Evolutionary conservation across 768 basidiomycete genomes (phyloP).

Genomic region (Rhodotorula sphaerocarpa): DNA sequence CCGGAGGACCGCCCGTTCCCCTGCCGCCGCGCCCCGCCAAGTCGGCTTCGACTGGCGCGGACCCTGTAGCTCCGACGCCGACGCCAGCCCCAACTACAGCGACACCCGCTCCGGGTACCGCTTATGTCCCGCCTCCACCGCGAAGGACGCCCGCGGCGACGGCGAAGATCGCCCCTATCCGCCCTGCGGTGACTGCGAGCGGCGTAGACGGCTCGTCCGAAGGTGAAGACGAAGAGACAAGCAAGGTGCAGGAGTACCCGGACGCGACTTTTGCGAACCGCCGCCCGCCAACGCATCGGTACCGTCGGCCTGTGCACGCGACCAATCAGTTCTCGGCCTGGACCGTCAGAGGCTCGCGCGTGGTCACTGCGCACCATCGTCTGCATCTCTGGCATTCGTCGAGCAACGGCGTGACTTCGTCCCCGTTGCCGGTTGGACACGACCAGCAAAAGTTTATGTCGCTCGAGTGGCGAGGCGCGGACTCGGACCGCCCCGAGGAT

Average conservation of each 20-base stretch:
- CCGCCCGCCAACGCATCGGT: conserved; percentile 43
- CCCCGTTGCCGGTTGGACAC: conserved; percentile 58
- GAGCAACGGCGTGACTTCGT: conserved; percentile 31
- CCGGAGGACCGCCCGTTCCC: background rate
- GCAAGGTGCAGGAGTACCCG: conserved; percentile 44
- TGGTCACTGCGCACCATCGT: conserved; percentile 42
- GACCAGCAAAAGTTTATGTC: conserved; percentile 67
- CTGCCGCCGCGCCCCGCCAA: background rate
- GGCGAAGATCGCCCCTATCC: conserved; percentile 6
- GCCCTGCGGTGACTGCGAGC: background rate
- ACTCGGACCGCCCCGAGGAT: conserved; percentile 3
- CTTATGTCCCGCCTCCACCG: conserved; percentile 31
- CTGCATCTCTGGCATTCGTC: conserved; percentile 43
- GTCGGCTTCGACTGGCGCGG: background rate
- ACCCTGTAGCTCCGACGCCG: too few relatives aligned
- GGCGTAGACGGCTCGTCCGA: conserved; percentile 29
- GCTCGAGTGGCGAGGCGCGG: conserved; percentile 58
- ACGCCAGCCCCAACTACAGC: background rate
- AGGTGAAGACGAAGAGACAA: conserved; percentile 9
- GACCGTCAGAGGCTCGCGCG: conserved; percentile 43
- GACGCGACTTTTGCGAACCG: conserved; percentile 47
- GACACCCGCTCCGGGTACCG: background rate
- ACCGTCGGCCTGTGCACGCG: conserved; percentile 38
- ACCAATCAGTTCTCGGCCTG: conserved; percentile 41
- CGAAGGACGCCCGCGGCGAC: conserved; percentile 9